Conservation (phyloP, 2,329 filamentous ascomycete species). For the Cladosporium sphaerospermum region DNA sequence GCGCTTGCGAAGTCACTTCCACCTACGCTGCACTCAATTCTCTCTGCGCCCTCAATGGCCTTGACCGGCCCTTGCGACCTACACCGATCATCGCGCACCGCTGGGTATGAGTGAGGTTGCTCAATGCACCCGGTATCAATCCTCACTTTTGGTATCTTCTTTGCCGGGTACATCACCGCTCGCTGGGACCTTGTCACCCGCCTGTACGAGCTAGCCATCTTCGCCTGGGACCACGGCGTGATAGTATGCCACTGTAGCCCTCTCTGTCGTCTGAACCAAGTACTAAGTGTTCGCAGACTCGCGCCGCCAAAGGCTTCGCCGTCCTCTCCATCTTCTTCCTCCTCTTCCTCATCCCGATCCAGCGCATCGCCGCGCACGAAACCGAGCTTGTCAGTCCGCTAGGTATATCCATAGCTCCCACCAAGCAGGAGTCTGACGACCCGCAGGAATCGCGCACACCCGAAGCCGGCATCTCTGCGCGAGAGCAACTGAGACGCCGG, state of each 20-base stretch:
- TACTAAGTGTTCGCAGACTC: constrained; percentile 50
- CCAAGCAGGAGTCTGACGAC: constrained; percentile 19
- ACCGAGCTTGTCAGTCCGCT: constrained; percentile 62
- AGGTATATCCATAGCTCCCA: neutral
- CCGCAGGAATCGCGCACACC: constrained; percentile 72
- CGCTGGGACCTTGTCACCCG: constrained; percentile 97
- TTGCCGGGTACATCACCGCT: constrained; percentile 98
- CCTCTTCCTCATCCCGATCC: constrained; percentile 74
- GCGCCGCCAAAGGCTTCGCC: constrained; percentile 78
- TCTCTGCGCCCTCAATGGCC: neutral
- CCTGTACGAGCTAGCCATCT: constrained; percentile 92
- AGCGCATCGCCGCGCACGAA: constrained; percentile 74
- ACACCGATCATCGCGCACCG: constrained; percentile 1
- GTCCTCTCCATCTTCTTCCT: constrained; percentile 80
- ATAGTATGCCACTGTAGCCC: constrained; percentile 53
- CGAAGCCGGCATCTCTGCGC: constrained; percentile 78
- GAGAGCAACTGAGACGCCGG: constrained; percentile 87
- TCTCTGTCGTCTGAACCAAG: neutral
- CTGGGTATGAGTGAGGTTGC: constrained; percentile 7
- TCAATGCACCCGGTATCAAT: constrained; percentile 94
- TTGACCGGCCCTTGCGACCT: neutral
- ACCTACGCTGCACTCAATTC: too few species aligned
- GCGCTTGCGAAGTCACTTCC: neutral
- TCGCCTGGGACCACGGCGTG: constrained; percentile 98
- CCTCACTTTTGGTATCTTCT: constrained; percentile 94